Evolutionary conservation across 2,329 filamentous ascomycete species (phyloP).

Genomic region (Emmonsiellopsis sp.): DNA sequence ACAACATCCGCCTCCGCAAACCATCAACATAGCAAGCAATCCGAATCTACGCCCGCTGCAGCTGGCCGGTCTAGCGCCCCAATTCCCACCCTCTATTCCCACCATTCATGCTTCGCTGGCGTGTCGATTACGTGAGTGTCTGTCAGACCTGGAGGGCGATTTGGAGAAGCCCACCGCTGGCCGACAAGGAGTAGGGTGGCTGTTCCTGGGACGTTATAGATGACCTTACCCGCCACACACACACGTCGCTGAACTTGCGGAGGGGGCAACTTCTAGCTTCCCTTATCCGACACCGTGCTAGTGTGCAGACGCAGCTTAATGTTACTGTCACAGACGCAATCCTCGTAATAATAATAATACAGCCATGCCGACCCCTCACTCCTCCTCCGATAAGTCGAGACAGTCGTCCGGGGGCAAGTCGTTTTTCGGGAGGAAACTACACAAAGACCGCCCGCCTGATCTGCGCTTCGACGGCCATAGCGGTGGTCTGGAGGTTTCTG

Average conservation of each 20-base stretch:
- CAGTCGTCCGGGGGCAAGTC: slow-evolving; percentile 73
- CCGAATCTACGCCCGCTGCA: background rate
- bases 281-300: background rate
- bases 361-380: slow-evolving; percentile 46
- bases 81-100: background rate
- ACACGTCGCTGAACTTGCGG: background rate
- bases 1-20: no score
- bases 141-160: slow-evolving; percentile 2
- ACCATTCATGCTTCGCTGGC: slow-evolving; percentile 8
- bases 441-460: slow-evolving; percentile 64
- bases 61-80: background rate
- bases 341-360: slow-evolving; percentile 20
- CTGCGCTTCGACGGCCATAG: slow-evolving; percentile 42
- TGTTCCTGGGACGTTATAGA: background rate
- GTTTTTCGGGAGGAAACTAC: slow-evolving; percentile 71
- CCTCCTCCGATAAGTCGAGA: slow-evolving; percentile 65
- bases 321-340: slow-evolving; percentile 18
- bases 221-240: background rate
- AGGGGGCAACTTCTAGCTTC: background rate
- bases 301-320: slow-evolving; percentile 12
- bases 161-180: background rate
- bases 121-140: slow-evolving; percentile 3
- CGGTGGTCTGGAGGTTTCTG: slow-evolving; percentile 49
- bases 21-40: background rate
- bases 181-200: background rate